A percentile compares a stretch with the other conserved stretches of the same genome.
Conservation (phyloP, 169 alveolate species). For the Cryptosporidium ubiquitum region DNA sequence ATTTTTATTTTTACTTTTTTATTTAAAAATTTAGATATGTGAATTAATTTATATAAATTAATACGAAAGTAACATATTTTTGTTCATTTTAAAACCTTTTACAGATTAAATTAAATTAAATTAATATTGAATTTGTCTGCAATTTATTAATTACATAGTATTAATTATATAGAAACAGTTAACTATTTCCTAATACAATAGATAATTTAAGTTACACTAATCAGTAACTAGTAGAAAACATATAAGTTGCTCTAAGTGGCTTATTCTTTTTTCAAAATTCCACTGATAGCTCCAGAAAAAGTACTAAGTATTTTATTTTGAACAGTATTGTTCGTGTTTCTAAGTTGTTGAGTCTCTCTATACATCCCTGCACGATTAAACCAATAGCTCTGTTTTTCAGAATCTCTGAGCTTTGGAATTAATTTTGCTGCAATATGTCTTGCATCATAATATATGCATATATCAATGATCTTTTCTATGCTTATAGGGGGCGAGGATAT, state of each 20-base stretch:
- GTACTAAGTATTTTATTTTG: conserved; percentile 36
- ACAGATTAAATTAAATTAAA: no score
- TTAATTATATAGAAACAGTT: no score
- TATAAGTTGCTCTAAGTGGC: neutral
- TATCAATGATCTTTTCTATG: conserved; percentile 54
- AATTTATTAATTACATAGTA: no score
- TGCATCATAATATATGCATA: conserved; percentile 61
- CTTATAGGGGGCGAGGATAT: conserved; percentile 17
- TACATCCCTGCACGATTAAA: conserved; percentile 71
- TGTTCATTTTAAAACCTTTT: neutral
- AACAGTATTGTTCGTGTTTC: conserved; percentile 3
- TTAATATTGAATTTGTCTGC: no score
- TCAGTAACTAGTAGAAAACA: neutral
- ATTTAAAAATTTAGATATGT: neutral
- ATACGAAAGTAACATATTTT: no score
- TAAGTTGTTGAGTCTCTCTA: conserved; percentile 49
- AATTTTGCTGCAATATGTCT: conserved; percentile 71
- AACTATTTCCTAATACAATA: neutral
- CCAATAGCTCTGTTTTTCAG: conserved; percentile 63
- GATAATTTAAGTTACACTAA: neutral
- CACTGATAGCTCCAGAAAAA: conserved; percentile 48
- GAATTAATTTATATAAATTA: no score
- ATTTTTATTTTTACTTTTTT: neutral
- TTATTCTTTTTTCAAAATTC: conserved; percentile 28
- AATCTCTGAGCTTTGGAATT: conserved; percentile 58